A percentile compares a stretch with the other conserved stretches of the same genome.
These are phyloP conservation scores for Cercophora samala DNA, from an alignment of 495 filamentous ascomycete species.

Conservation along the genomic window DNA sequence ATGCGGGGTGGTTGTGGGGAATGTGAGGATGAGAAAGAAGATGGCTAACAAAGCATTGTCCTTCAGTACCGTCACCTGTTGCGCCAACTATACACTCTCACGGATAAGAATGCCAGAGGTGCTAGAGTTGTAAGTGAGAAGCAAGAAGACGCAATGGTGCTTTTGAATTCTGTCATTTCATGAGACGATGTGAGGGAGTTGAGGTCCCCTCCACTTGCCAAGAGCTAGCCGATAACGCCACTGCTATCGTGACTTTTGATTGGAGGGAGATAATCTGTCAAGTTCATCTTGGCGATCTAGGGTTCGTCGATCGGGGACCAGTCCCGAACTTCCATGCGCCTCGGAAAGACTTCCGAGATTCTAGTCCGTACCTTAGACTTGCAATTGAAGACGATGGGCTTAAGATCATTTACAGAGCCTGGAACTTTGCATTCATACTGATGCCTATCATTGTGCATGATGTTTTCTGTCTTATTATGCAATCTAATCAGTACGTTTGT, in stretches of 20 bases:
- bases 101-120: not conserved
- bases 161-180: not conserved
- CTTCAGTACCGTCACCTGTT: not conserved
- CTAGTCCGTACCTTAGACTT: too few species aligned
- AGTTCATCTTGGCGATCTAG: not conserved
- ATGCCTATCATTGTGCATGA: too few species aligned
- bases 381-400: not conserved
- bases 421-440: too few species aligned
- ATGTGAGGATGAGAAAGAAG: not conserved
- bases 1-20: not conserved
- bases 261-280: not conserved
- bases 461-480: too few species aligned
- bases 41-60: not conserved
- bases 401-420: too few species aligned
- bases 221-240: conserved; percentile 9
- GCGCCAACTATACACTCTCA: not conserved
- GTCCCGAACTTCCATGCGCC: not conserved
- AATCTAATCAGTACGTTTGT: too few species aligned
- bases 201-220: not conserved
- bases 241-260: not conserved
- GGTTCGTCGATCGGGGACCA: not conserved
- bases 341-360: not conserved
- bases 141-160: not conserved
- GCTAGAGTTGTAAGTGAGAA: not conserved
- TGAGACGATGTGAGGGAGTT: not conserved